Percentiles rank a stretch among this genome's conserved stretches.
Conservation (phyloP, 441 rosid species). For the Iberis amara region DNA sequence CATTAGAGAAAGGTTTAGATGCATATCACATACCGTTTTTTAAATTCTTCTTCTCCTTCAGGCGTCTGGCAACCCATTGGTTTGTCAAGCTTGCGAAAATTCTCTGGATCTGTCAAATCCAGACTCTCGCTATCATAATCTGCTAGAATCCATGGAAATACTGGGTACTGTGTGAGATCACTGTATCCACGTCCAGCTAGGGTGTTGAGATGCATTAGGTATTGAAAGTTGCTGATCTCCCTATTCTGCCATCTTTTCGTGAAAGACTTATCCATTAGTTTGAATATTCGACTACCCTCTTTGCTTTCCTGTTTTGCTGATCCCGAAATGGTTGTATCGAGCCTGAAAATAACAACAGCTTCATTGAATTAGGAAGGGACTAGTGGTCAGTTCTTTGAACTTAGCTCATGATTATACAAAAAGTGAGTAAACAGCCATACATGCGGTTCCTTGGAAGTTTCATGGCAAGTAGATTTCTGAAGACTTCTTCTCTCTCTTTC, state of each 20-base stretch:
- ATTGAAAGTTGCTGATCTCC: slow-evolving; percentile 40
- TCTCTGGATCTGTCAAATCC: slow-evolving; percentile 64
- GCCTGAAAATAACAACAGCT: slow-evolving; percentile 38
- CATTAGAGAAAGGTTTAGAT: slow-evolving; percentile 3
- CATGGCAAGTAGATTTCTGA: slow-evolving; percentile 83
- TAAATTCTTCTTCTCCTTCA: slow-evolving; percentile 94
- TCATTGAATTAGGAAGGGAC: too few species aligned
- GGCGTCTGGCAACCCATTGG: slow-evolving; percentile 98
- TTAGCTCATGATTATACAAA: slow-evolving; percentile 10
- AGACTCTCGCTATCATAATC: slow-evolving; percentile 86
- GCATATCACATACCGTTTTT: slow-evolving; percentile 54
- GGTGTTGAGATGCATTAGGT: slow-evolving; percentile 96
- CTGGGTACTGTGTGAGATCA: slow-evolving; percentile 95
- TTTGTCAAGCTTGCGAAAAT: slow-evolving; percentile 50
- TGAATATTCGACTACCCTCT: slow-evolving; percentile 89
- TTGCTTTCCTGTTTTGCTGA: slow-evolving; percentile 76
- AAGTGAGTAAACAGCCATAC: slow-evolving; percentile 36
- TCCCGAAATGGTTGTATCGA: slow-evolving; percentile 92
- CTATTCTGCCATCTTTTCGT: slow-evolving; percentile 97
- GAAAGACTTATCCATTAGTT: slow-evolving; percentile 79
- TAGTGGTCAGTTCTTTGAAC: too few species aligned
- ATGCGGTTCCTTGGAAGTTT: slow-evolving; percentile 95
- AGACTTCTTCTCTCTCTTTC: slow-evolving; percentile 95
- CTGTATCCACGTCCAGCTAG: slow-evolving; percentile 97
- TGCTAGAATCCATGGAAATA: slow-evolving; percentile 93